Evolutionary conservation across 208 protist genomes (phyloP), one percentile per base, ranked within the genome.

Genomic region (Acanthamoeba healyi): DNA sequence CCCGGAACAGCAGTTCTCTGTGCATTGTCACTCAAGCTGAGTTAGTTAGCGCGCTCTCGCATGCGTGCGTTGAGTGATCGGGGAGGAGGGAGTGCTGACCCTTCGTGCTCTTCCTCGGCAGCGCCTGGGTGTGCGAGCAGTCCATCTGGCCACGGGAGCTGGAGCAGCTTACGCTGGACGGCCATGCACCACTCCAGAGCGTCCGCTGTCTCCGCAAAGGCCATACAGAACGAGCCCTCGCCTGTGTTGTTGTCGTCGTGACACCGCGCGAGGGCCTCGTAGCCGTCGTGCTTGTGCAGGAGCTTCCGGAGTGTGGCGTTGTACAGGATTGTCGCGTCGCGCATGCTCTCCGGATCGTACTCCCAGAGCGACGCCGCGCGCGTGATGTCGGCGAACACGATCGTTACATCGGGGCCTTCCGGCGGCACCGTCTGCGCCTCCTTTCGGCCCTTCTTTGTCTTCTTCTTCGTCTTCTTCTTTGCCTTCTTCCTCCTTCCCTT

Each of bases 171-270:
- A 7, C 22, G 34, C 40, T 93, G 88, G 0, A 93, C 65, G 34
- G 3, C 63, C 4, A 81, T 34, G 67, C 88, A 93, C 56, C 56
- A 93, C 24, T 42, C 34, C 34, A 81, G 42, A 10, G 88, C 88
- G 22, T 74, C 63, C 42, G 32, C 0, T 12, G 70, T 24, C 2
- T 46, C 34, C 14, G 36, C 29, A n/a, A 93, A 93, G 15, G 63
- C 88, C 88, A 93, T 46, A 6, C n/a, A 58, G 7, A 93, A 93
- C 10, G 88, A 92, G 38, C 86, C 86, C 54, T 92, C 86, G 34
- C 86, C 86, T 15, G n/a, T 19, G 61, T 63, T 65, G 81, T 34
- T 15, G 58, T 67, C 26, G 58, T 67, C n/a, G 58, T 34, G 58
- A 36, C 58, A 19, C 12, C n/a, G 58, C n/a, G 9, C 10, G 3